Evolutionary conservation across 495 filamentous ascomycete genomes (phyloP).

Genomic region (Neurospora sp.): DNA sequence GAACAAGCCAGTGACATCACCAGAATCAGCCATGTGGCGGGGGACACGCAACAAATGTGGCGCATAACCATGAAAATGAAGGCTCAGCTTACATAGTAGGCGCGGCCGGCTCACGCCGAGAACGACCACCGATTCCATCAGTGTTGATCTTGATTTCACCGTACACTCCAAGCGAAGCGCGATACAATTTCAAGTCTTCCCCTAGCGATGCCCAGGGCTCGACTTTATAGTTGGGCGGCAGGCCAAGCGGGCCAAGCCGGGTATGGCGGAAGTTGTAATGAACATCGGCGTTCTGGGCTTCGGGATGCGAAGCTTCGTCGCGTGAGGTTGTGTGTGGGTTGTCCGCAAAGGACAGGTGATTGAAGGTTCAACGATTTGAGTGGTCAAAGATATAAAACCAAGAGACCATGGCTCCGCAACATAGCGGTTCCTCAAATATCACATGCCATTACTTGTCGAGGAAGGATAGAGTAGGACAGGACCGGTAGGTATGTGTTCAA

Average conservation of each 20-base stretch:
- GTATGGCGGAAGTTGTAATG: not conserved
- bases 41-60: not conserved
- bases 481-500: not conserved
- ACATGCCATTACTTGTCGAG: not conserved
- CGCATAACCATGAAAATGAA: not conserved
- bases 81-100: not conserved
- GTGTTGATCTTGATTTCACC: not conserved
- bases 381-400: not conserved
- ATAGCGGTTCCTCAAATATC: not conserved
- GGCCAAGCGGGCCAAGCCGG: not conserved
- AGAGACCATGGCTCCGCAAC: not conserved
- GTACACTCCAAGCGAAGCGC: not conserved
- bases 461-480: not conserved
- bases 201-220: not conserved
- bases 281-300: not conserved
- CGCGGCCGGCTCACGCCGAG: not conserved
- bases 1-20: conserved; percentile 2
- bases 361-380: not conserved
- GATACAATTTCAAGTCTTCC: not conserved
- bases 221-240: not conserved
- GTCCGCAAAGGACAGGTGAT: not conserved
- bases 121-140: too few species aligned
- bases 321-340: not conserved
- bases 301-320: not conserved
- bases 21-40: not conserved